Evolutionary conservation across 1,139 yeast genomes (phyloP).

Genomic region (Kurtzmaniella quercitrusa): DNA sequence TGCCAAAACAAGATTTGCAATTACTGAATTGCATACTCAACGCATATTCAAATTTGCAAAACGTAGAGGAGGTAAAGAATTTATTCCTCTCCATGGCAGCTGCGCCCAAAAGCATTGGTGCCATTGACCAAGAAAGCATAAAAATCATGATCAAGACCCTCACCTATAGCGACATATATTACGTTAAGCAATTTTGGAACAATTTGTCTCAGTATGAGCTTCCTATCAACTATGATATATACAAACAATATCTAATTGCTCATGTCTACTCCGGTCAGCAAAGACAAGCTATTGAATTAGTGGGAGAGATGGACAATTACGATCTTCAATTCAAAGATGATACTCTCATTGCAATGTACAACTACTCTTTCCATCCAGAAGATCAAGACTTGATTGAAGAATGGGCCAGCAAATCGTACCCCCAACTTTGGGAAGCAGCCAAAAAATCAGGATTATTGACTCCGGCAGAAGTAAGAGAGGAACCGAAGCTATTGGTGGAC

Average conservation of each 20-base stretch:
- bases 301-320: conserved; percentile 47
- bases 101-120: conserved; percentile 44
- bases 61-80: conserved; percentile 56
- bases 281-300: conserved; percentile 53
- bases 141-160: conserved; percentile 68
- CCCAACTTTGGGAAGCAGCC: conserved; percentile 46
- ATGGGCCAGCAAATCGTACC: conserved; percentile 50
- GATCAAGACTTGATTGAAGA: conserved; percentile 44
- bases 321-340: conserved; percentile 48
- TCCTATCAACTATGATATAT: conserved; percentile 51
- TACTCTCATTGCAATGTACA: conserved; percentile 54
- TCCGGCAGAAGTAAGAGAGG: conserved; percentile 18
- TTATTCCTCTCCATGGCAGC: conserved; percentile 57
- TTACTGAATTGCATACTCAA: conserved; percentile 62
- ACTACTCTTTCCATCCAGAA: conserved; percentile 51
- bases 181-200: conserved; percentile 64
- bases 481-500: neutral
- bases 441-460: conserved; percentile 34
- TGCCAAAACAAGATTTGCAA: conserved; percentile 52
- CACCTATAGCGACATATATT: conserved; percentile 54
- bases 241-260: conserved; percentile 64
- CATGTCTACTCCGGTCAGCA: conserved; percentile 68
- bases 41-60: conserved; percentile 63
- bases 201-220: conserved; percentile 52
- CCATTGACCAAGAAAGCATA: conserved; percentile 65